Conservation (phyloP, 768 basidiomycete genomes). For the Rossbeevera mucosa region DNA sequence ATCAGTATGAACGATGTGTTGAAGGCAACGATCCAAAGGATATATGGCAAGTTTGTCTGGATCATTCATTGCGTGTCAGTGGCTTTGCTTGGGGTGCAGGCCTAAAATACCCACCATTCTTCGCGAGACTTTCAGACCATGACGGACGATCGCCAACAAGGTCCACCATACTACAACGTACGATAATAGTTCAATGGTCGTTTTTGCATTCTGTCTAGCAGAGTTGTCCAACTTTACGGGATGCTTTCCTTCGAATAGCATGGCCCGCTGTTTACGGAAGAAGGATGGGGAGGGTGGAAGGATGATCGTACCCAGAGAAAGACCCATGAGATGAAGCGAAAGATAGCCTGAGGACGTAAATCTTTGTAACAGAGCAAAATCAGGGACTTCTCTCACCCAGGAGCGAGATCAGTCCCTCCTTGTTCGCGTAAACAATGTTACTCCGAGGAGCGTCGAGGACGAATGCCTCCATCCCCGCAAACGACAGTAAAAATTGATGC, state of each 20-base stretch:
- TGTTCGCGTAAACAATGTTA: conserved; percentile 72
- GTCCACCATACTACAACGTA: conserved; percentile 81
- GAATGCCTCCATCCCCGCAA: conserved; percentile 53
- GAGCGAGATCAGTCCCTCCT: conserved; percentile 86
- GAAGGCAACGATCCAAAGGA: conserved; percentile 85
- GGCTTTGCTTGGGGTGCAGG: background rate
- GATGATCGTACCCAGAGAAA: conserved; percentile 74
- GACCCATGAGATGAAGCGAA: conserved; percentile 81
- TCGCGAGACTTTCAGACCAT: conserved; percentile 48
- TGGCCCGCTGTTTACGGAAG: conserved; percentile 50
- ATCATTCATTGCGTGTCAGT: background rate
- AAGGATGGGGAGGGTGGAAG: conserved; percentile 75
- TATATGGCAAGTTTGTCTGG: conserved; percentile 85
- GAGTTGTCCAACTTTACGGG: conserved; percentile 9
- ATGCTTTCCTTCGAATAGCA: conserved; percentile 11
- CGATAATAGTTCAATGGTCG: conserved; percentile 68
- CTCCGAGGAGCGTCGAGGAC: conserved; percentile 62
- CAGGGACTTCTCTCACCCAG: conserved; percentile 42
- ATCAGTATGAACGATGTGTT: conserved; percentile 81
- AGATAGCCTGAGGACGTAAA: conserved; percentile 63
- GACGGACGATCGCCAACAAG: conserved; percentile 37
- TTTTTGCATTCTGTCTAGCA: conserved; percentile 64
- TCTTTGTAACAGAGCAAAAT: background rate
- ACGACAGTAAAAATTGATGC: conserved; percentile 65
- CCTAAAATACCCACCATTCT: conserved; percentile 46